Conservation (phyloP, 1,284 basidiomycete genomes). For the Leccinum angustisporum region DNA sequence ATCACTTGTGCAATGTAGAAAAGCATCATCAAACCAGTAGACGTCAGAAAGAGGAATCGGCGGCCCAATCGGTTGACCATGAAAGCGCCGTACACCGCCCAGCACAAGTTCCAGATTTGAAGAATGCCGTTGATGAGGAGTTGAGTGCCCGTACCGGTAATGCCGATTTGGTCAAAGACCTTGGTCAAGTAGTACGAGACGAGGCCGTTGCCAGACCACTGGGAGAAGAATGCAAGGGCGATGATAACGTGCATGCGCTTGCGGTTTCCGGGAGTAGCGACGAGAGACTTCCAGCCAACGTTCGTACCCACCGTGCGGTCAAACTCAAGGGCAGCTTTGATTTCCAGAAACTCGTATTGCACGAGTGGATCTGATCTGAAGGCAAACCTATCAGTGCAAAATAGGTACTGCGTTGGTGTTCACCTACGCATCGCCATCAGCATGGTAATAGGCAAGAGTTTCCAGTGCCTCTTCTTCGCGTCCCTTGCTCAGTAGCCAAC, state of each 20-base stretch:
- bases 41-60: slow-evolving; percentile 64
- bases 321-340: slow-evolving; percentile 69
- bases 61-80: slow-evolving; percentile 62
- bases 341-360: slow-evolving; percentile 73
- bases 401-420: background rate
- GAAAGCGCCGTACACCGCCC: slow-evolving; percentile 59
- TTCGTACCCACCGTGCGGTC: slow-evolving; percentile 55
- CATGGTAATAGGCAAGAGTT: slow-evolving; percentile 72
- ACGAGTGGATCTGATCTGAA: slow-evolving; percentile 66
- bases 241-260: slow-evolving; percentile 68
- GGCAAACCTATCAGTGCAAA: background rate
- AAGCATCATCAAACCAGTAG: slow-evolving; percentile 64
- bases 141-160: slow-evolving; percentile 60
- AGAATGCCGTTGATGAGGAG: slow-evolving; percentile 73
- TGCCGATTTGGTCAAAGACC: slow-evolving; percentile 71
- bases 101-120: slow-evolving; percentile 72
- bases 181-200: slow-evolving; percentile 75
- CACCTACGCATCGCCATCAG: slow-evolving; percentile 57
- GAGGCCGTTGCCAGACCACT: slow-evolving; percentile 76
- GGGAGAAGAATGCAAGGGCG: slow-evolving; percentile 70
- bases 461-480: slow-evolving; percentile 58
- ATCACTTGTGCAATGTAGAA: slow-evolving; percentile 74
- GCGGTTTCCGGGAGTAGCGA: slow-evolving; percentile 61
- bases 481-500: slow-evolving; percentile 69
- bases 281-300: slow-evolving; percentile 61